phyloP scores from a whole-genome alignment of 345 rosid genomes.

The Schrenkiella parvula region DNA sequence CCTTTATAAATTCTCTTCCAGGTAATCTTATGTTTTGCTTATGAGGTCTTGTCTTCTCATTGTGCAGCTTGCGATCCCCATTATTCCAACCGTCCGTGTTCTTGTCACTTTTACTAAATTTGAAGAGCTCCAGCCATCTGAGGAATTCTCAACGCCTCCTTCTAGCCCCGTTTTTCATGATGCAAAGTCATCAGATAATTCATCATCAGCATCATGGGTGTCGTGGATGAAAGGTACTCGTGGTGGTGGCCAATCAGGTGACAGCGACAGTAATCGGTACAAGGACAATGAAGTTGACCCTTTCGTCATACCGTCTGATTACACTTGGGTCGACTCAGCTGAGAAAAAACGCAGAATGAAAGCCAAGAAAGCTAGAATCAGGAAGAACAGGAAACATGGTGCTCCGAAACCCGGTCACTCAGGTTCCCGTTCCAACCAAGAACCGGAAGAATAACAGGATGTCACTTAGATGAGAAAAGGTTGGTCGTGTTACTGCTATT shows the following conservation, averaged over 20 bases:
- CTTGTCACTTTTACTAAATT: conserved; percentile 87
- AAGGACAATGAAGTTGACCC: conserved; percentile 71
- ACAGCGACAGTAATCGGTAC: conserved; percentile 60
- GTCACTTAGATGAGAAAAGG: conserved; percentile 19
- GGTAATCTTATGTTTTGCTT: background rate
- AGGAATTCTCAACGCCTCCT: conserved; percentile 78
- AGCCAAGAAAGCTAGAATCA: conserved; percentile 82
- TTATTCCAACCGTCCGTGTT: conserved; percentile 85
- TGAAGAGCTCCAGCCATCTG: conserved; percentile 77
- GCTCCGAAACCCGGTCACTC: conserved; percentile 39
- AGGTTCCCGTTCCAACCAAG: conserved; percentile 36
- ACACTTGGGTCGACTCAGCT: conserved; percentile 81
- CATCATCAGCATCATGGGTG: conserved; percentile 59
- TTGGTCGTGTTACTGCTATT: conserved; percentile 16
- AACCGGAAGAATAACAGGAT: conserved; percentile 27
- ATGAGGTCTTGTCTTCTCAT: background rate
- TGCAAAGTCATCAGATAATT: conserved; percentile 57
- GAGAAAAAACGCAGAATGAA: conserved; percentile 86
- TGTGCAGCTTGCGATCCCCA: conserved; percentile 83
- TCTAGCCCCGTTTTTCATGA: conserved; percentile 88
- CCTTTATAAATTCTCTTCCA: background rate
- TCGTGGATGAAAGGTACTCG: conserved; percentile 89
- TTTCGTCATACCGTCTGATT: conserved; percentile 69
- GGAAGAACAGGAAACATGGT: conserved; percentile 57
- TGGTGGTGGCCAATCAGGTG: conserved; percentile 61